These are phyloP conservation scores for Thelonectria discophora DNA, from an alignment of 2,329 filamentous ascomycete species.

Conservation along the genomic window DNA sequence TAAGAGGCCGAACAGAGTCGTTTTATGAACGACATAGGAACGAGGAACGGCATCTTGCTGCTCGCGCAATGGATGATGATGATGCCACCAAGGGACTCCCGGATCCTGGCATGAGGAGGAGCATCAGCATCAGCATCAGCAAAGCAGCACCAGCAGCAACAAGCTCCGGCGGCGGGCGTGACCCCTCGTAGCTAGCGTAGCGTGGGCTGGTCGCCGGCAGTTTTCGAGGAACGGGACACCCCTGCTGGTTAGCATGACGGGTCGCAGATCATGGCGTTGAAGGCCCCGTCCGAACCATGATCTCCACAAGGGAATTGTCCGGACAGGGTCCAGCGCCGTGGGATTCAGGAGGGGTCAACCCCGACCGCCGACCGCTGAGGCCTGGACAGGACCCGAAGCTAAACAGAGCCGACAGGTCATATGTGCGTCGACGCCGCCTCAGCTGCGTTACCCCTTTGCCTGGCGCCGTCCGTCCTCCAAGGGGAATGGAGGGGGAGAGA, in stretches of 20 bases:
- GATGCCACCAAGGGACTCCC: constrained; percentile 27
- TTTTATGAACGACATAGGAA: too few species aligned
- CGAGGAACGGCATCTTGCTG: too few species aligned
- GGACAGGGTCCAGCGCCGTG: constrained; percentile 35
- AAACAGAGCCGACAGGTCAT: constrained; percentile 27
- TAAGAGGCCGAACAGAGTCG: too few species aligned
- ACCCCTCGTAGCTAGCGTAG: constrained; percentile 17
- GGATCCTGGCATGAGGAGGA: constrained; percentile 34
- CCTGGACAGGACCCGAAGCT: constrained; percentile 28
- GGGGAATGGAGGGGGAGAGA: not conserved
- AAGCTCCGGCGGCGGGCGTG: constrained; percentile 23
- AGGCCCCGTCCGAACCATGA: constrained; percentile 45
- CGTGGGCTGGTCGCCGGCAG: constrained; percentile 35
- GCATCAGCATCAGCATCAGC: too few species aligned
- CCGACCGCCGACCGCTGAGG: constrained; percentile 26
- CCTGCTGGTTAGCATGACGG: constrained; percentile 41
- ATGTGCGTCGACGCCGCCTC: constrained; percentile 25
- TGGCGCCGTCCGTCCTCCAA: constrained; percentile 21
- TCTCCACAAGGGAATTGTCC: constrained; percentile 45
- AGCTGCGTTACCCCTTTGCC: constrained; percentile 33
- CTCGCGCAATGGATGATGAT: constrained; percentile 25
- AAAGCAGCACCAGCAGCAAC: constrained; percentile 24
- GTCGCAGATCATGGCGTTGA: constrained; percentile 45
- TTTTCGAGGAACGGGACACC: constrained; percentile 39
- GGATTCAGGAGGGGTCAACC: constrained; percentile 27